phyloP scores from a whole-genome alignment of 805 yeast species.

The Dipodascopsis tothii region DNA sequence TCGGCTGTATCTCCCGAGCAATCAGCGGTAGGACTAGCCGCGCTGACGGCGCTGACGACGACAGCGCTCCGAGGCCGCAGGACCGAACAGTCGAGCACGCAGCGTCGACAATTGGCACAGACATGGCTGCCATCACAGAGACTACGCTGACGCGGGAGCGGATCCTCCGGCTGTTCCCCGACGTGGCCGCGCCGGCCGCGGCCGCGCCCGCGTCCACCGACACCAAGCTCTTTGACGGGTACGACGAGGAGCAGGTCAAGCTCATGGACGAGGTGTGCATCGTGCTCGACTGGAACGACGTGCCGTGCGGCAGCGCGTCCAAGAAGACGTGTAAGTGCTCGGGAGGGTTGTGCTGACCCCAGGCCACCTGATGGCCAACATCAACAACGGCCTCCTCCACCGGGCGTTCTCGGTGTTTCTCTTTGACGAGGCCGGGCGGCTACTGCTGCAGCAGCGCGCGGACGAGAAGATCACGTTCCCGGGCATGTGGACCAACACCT shows the following conservation, averaged over 20 bases:
- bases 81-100: too few relatives aligned
- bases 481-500: conserved; percentile 94
- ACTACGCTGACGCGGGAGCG: conserved; percentile 37
- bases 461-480: conserved; percentile 95
- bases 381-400: conserved; percentile 78
- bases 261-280: conserved; percentile 96
- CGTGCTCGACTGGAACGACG: conserved; percentile 80
- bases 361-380: conserved; percentile 66
- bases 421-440: conserved; percentile 66
- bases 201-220: conserved; percentile 18
- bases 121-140: conserved; percentile 16
- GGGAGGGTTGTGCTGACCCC: not conserved
- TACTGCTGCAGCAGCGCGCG: conserved; percentile 91
- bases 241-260: conserved; percentile 87
- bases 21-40: too few relatives aligned
- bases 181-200: conserved; percentile 49
- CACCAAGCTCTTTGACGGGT: conserved; percentile 61
- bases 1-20: too few relatives aligned
- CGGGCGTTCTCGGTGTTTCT: conserved; percentile 95
- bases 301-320: conserved; percentile 86
- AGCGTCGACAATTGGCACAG: too few relatives aligned
- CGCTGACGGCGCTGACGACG: too few relatives aligned
- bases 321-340: conserved; percentile 59
- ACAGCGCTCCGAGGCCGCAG: too few relatives aligned
- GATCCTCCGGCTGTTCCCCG: conserved; percentile 55